Base-by-base conservation (phyloP, 2,329 filamentous ascomycete species). In the Sordariomycetes sp. region DNA sequence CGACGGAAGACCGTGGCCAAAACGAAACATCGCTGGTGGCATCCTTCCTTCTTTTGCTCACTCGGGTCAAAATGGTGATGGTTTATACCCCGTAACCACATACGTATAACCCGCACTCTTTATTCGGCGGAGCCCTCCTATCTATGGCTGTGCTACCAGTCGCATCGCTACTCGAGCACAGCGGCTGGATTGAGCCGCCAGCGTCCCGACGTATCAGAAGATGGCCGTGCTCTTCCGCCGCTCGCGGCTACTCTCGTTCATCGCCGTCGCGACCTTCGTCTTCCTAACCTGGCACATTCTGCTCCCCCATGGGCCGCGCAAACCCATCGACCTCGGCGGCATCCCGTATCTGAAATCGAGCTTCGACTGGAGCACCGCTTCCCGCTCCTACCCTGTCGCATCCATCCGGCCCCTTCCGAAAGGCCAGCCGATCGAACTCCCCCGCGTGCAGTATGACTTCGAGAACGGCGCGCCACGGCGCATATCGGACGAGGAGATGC, bases 381-480 rank as follows among this genome's bases (percentile, higher is more conserved):
- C 58, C 12, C 62, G 67, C 20, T 65, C 67, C 51, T 58, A 69
- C 59, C 69, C 70, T 4, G 68, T 69, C 7, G 40, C 62, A 1
- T 65, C 67, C 6, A 67, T 72, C 61, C 68, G 67, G 60, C 63
- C 66, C 22, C 59, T 71, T 1, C 71, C 72, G 1, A 59, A 62
- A 2, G 70, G 61, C 16, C 59, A 53, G 24, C 65, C 65, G 1
- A 59, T 59, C 1, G 60, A 48, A 18, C 63, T 74, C 18, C 69
- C 68, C 2, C 62, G 58, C 1, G 63, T 73, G 3, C 71, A 74
- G 53, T 35, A 62, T 46, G 52, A 69, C 79, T 22, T 81, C 75
- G 62, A 61, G 70, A 3, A 25, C 48, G n/a, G 51, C 46, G n/a
- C 52, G 28, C 20, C 60, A 43, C 25, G 53, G 34, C 37, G 32